phyloP scores from a whole-genome alignment of 2,329 filamentous ascomycete species.

The Tolypocladium guangdongense region DNA sequence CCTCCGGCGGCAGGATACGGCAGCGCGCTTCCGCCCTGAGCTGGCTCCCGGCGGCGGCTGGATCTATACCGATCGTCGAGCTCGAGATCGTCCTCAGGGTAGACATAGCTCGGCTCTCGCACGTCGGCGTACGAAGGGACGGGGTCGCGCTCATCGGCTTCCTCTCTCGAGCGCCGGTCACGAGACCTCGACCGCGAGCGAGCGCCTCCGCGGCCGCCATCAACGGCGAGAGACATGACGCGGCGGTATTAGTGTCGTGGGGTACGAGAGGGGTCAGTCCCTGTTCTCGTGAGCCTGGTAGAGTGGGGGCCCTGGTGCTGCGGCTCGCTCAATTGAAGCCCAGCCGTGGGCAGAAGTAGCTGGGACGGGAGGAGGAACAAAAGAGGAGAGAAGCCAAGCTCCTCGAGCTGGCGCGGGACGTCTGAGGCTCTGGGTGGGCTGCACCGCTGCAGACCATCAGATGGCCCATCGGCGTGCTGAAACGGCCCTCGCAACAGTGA shows the following conservation, averaged over 20 bases:
- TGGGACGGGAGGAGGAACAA: background rate
- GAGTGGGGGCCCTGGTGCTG: background rate
- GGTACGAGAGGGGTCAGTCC: background rate
- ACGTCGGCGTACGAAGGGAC: slow-evolving; percentile 25
- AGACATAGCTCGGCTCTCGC: slow-evolving; percentile 30
- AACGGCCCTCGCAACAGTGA: background rate
- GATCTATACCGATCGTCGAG: slow-evolving; percentile 25
- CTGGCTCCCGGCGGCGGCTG: slow-evolving; percentile 19
- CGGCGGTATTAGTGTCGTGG: background rate
- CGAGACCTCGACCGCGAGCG: slow-evolving; percentile 37
- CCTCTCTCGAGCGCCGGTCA: slow-evolving; percentile 20
- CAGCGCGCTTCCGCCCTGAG: slow-evolving; percentile 19
- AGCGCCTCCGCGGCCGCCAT: slow-evolving; percentile 30
- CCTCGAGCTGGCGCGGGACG: background rate
- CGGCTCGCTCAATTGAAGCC: background rate
- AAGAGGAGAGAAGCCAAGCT: background rate
- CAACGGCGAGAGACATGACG: slow-evolving; percentile 40
- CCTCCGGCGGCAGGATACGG: slow-evolving; percentile 28
- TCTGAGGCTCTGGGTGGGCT: background rate
- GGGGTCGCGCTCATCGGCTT: slow-evolving; percentile 18
- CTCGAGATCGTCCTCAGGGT: slow-evolving; percentile 31
- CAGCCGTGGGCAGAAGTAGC: background rate
- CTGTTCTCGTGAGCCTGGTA: background rate
- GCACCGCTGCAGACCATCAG: background rate
- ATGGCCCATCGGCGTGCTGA: background rate